Conservation (phyloP, 805 yeast species). For the Isabelozyma pseudorhagii region DNA sequence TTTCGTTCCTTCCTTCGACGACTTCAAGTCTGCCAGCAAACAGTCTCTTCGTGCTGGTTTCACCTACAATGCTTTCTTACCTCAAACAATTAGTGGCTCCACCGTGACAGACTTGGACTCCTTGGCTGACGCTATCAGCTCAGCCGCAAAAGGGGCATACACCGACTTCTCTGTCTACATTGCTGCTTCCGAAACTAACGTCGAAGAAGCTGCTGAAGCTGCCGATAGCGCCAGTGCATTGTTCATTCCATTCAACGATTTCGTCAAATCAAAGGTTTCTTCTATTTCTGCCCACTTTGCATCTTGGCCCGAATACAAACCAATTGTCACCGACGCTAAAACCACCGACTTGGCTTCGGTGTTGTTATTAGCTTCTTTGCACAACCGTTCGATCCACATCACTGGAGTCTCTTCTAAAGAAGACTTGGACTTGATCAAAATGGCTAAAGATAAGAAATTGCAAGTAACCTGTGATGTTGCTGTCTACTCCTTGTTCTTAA, state of each 20-base stretch:
- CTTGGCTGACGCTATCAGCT: constrained; percentile 59
- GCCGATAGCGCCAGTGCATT: constrained; percentile 70
- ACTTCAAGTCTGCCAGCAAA: constrained; percentile 67
- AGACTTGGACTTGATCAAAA: constrained; percentile 77
- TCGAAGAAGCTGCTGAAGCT: constrained; percentile 57
- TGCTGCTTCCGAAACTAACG: constrained; percentile 76
- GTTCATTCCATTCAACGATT: constrained; percentile 76
- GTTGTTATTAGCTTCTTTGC: constrained; percentile 82
- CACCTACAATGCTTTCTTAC: constrained; percentile 78
- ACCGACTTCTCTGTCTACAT: constrained; percentile 82
- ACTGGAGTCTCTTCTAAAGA: constrained; percentile 79
- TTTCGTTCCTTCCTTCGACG: constrained; percentile 68
- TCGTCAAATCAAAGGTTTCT: constrained; percentile 67
- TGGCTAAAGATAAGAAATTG: constrained; percentile 80
- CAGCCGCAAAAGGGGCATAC: constrained; percentile 57
- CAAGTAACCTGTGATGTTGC: constrained; percentile 89
- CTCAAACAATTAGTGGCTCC: constrained; percentile 62
- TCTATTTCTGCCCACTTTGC: constrained; percentile 76
- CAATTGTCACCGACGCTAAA: constrained; percentile 88
- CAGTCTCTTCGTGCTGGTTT: constrained; percentile 81
- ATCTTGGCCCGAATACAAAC: constrained; percentile 80
- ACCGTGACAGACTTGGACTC: constrained; percentile 63
- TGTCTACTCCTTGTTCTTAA: constrained; percentile 72
- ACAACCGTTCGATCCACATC: constrained; percentile 80
- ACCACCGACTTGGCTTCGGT: constrained; percentile 92